Evolutionary conservation across 257 asterid genomes (phyloP), one percentile per base, ranked within the genome.

Genomic region (Pogostemon cablin): DNA sequence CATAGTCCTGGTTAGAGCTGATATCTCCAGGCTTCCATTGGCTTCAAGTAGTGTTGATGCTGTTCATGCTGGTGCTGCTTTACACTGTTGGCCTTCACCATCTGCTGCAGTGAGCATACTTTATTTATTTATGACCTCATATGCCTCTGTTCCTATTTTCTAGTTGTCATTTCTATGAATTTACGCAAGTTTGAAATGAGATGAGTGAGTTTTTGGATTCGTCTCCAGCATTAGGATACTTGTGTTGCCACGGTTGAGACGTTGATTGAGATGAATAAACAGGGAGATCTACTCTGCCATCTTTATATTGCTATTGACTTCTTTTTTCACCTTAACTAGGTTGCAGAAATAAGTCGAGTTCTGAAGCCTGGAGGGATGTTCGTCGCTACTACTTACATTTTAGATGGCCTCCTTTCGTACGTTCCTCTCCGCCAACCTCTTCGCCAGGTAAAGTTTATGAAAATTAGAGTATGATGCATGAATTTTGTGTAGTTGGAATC

Each of bases 11-110:
- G 95, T 90, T 68, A 83, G 95, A 75, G 95, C 96, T n/a, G 96
- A 89, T 77, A 90, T 92, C 50, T 82, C 95, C 0, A 86, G 96
- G 83, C 95, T 92, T 71, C 96, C 96, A 32, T 86, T 92, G 67
- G 89, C 76, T 62, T 82, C 98, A 38, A 79, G 93, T 73, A 59
- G 79, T 9, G 77, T 89, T 70, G 96, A 92, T 77, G 96, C 90
- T 74, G 84, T 92, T 77, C 98, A 92, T 83, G 98, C 96, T 72
- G 98, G 96, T 76, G 98, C 96, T 68, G 98, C 98, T 75, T 77
- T 92, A 72, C 98, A 89, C 79, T 92, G 98, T 47, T 92, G 98
- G 96, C 95, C 96, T 76, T 89, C 96, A 56, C 96, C 96, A 62
- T 87, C 96, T 9, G 80, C 93, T 39, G 96, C 89, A 12, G 97